phyloP scores from a whole-genome alignment of 495 filamentous ascomycete species.

The Aspergillus ellipticus region DNA sequence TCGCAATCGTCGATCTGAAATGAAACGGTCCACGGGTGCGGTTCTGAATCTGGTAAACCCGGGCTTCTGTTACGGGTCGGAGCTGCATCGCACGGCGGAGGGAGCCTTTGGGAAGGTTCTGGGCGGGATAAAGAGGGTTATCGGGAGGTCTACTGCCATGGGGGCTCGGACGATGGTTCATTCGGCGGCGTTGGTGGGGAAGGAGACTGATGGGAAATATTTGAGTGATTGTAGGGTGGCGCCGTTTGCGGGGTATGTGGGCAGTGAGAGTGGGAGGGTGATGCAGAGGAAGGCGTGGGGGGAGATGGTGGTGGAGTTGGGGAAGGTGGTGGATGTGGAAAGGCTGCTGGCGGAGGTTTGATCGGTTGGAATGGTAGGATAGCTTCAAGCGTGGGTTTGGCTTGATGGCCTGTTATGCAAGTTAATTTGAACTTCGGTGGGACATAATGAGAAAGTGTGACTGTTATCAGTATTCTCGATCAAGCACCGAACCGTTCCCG shows the following conservation, averaged over 20 bases:
- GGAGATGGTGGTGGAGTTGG: conserved; percentile 3
- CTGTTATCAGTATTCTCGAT: no score
- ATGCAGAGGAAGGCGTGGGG: conserved; percentile 1
- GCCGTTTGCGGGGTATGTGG: conserved; percentile 5
- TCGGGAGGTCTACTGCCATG: conserved; percentile 1
- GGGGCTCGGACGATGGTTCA: conserved; percentile 9
- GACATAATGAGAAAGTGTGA: no score
- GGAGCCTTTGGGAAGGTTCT: conserved; percentile 1
- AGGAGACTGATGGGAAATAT: conserved; percentile 8
- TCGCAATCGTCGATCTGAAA: not conserved
- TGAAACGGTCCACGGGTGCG: not conserved
- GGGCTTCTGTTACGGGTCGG: conserved; percentile 10
- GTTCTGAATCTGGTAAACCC: conserved; percentile 9
- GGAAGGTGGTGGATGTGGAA: conserved; percentile 8
- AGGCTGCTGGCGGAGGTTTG: conserved; percentile 15
- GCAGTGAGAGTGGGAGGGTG: not conserved
- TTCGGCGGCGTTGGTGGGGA: conserved; percentile 8
- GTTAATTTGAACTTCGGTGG: no score
- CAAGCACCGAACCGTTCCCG: no score
- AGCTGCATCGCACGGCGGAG: conserved; percentile 1
- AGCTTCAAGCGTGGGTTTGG: no score
- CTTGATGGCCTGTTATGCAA: no score
- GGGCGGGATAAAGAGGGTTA: not conserved
- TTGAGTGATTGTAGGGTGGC: conserved; percentile 19
- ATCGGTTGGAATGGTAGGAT: not conserved